These are phyloP conservation scores for Glomus cerebriforme DNA, from an alignment of 192 early-diverging fungal species.

Conservation along the genomic window DNA sequence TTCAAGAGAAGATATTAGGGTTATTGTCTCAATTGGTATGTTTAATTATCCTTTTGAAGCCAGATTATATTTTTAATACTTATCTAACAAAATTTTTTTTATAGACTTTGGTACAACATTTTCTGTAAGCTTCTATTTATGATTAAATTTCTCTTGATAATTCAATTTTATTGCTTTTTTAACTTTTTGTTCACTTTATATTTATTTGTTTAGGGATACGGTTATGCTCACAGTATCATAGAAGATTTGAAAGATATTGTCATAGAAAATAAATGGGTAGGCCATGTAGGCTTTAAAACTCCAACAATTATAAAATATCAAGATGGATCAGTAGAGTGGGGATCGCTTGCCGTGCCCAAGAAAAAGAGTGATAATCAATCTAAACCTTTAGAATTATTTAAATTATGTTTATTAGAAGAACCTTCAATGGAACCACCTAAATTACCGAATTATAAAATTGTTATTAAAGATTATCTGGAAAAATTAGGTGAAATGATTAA, in stretches of 20 bases:
- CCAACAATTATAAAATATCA: not conserved
- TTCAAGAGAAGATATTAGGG: not conserved
- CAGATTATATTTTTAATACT: no score
- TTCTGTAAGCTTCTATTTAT: not conserved
- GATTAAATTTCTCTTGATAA: no score
- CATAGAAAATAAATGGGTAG: not conserved
- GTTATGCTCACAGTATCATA: not conserved
- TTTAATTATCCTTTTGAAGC: not conserved
- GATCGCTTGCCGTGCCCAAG: not conserved
- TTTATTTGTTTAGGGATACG: not conserved
- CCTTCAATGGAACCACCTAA: not conserved
- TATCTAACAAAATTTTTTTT: no score
- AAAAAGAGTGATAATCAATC: not conserved
- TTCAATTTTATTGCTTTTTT: no score
- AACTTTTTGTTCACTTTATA: not conserved
- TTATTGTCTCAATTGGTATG: not conserved
- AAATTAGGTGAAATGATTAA: not conserved
- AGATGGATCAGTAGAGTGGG: no score
- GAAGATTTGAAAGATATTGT: not conserved
- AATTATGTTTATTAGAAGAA: not conserved
- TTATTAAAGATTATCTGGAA: conserved; percentile 11
- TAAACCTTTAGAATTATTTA: conserved; percentile 4
- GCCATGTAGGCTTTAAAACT: not conserved
- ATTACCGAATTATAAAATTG: not conserved
- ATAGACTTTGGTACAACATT: not conserved